These are phyloP conservation scores for Diaporthe amygdali DNA, from an alignment of 2,329 filamentous ascomycete species.

Conservation along the genomic window DNA sequence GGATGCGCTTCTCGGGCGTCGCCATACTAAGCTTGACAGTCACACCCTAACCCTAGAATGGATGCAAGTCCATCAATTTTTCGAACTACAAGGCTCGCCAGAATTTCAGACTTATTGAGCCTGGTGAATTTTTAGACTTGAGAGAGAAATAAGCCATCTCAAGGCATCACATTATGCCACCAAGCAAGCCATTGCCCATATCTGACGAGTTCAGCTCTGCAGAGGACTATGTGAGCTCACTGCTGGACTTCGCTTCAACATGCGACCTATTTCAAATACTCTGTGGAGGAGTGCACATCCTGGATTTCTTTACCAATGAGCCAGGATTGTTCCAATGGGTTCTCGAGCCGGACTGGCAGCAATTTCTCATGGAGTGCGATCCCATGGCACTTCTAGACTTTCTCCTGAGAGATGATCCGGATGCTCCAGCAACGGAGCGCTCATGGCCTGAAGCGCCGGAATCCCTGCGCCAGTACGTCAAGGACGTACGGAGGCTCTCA, in stretches of 20 bases:
- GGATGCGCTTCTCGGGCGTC: background rate
- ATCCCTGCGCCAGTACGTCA: constrained; percentile 75
- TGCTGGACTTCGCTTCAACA: constrained; percentile 77
- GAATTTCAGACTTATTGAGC: no score
- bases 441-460: constrained; percentile 44
- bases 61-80: no score
- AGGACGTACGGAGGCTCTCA: constrained; percentile 71
- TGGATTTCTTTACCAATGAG: constrained; percentile 91
- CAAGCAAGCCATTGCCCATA: constrained; percentile 68
- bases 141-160: no score
- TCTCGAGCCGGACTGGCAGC: constrained; percentile 80
- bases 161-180: constrained; percentile 46
- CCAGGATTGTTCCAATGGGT: constrained; percentile 82
- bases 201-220: constrained; percentile 70
- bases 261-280: constrained; percentile 82
- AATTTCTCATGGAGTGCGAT: constrained; percentile 74
- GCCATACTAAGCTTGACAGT: no score
- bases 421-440: constrained; percentile 34
- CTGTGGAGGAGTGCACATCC: constrained; percentile 95
- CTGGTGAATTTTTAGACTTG: no score
- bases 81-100: no score
- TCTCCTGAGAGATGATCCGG: constrained; percentile 78
- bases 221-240: constrained; percentile 79
- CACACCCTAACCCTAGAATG: background rate
- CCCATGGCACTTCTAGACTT: constrained; percentile 81